A percentile compares a stretch with the other conserved stretches of the same genome.
Conservation (phyloP, 768 basidiomycete species). For the Mycena amicta region DNA sequence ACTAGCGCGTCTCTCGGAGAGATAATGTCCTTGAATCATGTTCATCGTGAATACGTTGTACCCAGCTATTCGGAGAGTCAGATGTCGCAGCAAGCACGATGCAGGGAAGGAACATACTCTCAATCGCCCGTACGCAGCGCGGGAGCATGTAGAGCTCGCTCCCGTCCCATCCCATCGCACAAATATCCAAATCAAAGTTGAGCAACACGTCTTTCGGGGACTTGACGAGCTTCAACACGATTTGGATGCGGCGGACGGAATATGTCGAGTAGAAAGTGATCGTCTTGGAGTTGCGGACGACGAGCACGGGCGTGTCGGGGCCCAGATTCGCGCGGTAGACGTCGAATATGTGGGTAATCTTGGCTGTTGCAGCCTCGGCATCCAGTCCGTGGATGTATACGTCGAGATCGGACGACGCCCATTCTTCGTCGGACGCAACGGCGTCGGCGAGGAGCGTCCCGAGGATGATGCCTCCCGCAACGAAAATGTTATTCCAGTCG, state of each 20-base stretch:
- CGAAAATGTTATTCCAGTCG: constrained; percentile 10
- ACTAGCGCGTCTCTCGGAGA: constrained; percentile 8
- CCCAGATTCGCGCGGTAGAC: constrained; percentile 4
- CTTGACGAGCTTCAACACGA: constrained; percentile 12
- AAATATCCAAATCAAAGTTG: constrained; percentile 17
- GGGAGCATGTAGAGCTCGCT: constrained; percentile 12
- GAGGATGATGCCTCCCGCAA: constrained; percentile 15
- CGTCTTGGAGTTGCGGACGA: too few relatives aligned
- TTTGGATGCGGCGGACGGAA: constrained; percentile 7
- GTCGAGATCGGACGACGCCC: constrained; percentile 8
- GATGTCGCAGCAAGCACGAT: too few relatives aligned
- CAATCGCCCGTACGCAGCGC: constrained; percentile 9
- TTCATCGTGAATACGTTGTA: constrained; percentile 15
- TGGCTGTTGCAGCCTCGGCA: not conserved
- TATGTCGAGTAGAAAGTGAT: constrained; percentile 14
- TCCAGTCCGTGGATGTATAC: constrained; percentile 11
- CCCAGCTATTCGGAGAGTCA: too few relatives aligned
- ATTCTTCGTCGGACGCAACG: not conserved
- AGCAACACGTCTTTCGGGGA: constrained; percentile 10
- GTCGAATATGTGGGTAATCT: constrained; percentile 6
- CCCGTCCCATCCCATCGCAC: constrained; percentile 16
- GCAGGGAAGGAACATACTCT: constrained; percentile 3
- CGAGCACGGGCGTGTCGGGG: not conserved
- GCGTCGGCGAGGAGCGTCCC: not conserved
- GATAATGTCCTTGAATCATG: constrained; percentile 11